A percentile compares a stretch with the other conserved stretches of the same genome.
Conservation (phyloP, 345 rosid genomes). For the Acer campestre region DNA sequence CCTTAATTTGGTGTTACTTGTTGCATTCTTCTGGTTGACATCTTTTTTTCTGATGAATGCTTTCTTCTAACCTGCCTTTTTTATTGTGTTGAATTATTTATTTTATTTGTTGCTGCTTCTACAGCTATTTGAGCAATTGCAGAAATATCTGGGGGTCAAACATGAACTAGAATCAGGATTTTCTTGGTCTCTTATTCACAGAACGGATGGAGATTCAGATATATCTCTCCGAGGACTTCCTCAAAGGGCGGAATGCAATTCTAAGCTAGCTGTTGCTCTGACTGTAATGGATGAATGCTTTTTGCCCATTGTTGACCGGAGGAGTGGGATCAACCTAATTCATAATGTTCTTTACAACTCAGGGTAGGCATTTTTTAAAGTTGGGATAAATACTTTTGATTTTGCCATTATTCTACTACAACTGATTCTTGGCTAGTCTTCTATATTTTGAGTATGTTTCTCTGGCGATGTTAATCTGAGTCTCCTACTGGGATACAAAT, state of each 20-base stretch:
- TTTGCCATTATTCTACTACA: not conserved
- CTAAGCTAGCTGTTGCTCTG: constrained; percentile 77
- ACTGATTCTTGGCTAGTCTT: constrained; percentile 16
- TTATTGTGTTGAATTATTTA: not conserved
- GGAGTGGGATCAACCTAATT: constrained; percentile 80
- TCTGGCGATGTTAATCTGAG: not conserved
- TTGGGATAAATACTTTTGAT: not conserved
- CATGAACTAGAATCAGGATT: constrained; percentile 80
- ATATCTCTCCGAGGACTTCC: constrained; percentile 44
- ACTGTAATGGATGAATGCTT: constrained; percentile 92
- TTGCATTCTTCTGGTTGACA: not conserved
- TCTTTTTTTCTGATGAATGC: not conserved
- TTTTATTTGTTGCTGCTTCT: constrained; percentile 19
- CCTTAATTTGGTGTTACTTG: not conserved
- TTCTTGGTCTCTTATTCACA: constrained; percentile 78
- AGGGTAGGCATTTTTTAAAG: constrained; percentile 52
- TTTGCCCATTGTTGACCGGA: constrained; percentile 74
- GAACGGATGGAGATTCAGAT: constrained; percentile 59
- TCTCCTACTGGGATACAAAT: not conserved
- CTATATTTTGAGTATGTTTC: not conserved
- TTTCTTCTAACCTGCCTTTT: not conserved
- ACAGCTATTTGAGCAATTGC: constrained; percentile 73
- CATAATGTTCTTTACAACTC: constrained; percentile 76
- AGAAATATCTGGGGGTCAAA: constrained; percentile 79
- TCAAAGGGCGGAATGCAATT: constrained; percentile 68